These are phyloP conservation scores for Phellopilus nigrolimitatus DNA, from an alignment of 1,284 basidiomycete species.

Conservation along the genomic window DNA sequence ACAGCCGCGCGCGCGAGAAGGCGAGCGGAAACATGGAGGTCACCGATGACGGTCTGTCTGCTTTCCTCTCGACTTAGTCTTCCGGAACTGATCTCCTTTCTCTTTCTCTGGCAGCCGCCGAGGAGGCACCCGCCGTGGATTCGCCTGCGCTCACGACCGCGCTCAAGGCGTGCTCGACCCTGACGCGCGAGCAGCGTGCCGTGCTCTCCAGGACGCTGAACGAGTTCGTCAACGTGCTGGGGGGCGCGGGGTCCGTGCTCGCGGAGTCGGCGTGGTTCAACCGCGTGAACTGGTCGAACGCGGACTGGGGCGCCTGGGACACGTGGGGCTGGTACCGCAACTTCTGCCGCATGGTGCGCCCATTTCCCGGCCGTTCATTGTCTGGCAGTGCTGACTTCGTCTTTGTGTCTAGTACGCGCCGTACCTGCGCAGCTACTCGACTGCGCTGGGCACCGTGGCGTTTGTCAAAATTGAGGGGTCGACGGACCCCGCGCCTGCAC, in stretches of 20 bases:
- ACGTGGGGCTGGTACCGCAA: conserved; percentile 86
- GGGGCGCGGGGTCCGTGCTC: conserved; percentile 38
- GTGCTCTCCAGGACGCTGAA: conserved; percentile 64
- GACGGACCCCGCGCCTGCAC: conserved; percentile 48
- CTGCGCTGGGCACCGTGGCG: conserved; percentile 60
- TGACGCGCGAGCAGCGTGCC: conserved; percentile 69
- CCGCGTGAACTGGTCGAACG: conserved; percentile 60
- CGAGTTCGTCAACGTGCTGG: conserved; percentile 64
- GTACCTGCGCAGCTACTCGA: conserved; percentile 64
- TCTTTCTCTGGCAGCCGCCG: conserved; percentile 27
- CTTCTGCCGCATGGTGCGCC: conserved; percentile 71
- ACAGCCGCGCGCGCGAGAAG: conserved; percentile 68
- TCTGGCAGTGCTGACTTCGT: conserved; percentile 10
- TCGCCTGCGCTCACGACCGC: conserved; percentile 65
- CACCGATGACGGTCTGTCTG: conserved; percentile 59
- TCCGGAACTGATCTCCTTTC: conserved; percentile 1
- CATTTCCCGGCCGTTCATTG: conserved; percentile 7
- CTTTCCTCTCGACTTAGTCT: conserved; percentile 21
- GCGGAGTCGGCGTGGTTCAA: conserved; percentile 62
- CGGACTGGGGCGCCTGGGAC: conserved; percentile 78
- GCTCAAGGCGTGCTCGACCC: conserved; percentile 64
- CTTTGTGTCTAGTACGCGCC: conserved; percentile 56
- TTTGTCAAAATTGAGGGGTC: conserved; percentile 55
- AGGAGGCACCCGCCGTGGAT: conserved; percentile 48
- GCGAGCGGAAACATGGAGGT: conserved; percentile 67